Evolutionary conservation across 2,329 filamentous ascomycete genomes (phyloP).

Genomic region (Fusarium sp.): DNA sequence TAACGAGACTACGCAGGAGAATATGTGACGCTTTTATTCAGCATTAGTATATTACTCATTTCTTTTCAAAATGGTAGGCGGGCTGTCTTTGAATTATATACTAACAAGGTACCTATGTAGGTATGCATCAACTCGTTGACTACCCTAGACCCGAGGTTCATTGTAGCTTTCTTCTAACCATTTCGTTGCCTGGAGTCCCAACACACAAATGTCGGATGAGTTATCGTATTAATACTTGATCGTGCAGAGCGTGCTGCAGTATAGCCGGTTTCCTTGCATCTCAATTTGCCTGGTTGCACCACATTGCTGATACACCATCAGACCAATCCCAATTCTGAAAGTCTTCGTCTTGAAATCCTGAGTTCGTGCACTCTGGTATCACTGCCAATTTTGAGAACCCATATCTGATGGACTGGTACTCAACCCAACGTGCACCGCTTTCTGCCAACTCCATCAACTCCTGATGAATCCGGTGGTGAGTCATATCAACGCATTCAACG

Average conservation of each 20-base stretch:
- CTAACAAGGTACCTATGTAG: not conserved
- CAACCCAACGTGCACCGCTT: conserved; percentile 12
- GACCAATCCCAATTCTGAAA: not conserved
- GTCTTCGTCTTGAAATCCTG: not conserved
- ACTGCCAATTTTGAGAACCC: not conserved
- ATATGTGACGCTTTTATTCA: not conserved
- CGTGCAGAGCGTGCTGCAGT: not conserved
- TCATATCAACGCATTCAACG: conserved; percentile 6
- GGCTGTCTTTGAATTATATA: not conserved
- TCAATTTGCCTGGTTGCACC: not conserved
- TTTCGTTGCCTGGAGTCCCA: not conserved
- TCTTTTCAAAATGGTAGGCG: not conserved
- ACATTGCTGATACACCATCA: not conserved
- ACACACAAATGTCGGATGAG: not conserved
- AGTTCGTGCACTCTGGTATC: too few relatives aligned
- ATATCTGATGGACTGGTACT: conserved; percentile 11
- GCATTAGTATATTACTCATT: not conserved
- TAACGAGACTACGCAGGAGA: not conserved
- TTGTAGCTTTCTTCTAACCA: too few relatives aligned
- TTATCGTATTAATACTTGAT: not conserved
- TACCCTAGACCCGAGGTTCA: not conserved
- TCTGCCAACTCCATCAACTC: conserved; percentile 15
- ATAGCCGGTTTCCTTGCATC: not conserved
- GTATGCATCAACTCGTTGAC: not conserved
- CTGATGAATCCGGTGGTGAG: not conserved